Percentiles rank a stretch among this genome's conserved stretches.
Evolutionary conservation across 1,139 yeast genomes (phyloP).

Genomic region (Geotrichum reessii): DNA sequence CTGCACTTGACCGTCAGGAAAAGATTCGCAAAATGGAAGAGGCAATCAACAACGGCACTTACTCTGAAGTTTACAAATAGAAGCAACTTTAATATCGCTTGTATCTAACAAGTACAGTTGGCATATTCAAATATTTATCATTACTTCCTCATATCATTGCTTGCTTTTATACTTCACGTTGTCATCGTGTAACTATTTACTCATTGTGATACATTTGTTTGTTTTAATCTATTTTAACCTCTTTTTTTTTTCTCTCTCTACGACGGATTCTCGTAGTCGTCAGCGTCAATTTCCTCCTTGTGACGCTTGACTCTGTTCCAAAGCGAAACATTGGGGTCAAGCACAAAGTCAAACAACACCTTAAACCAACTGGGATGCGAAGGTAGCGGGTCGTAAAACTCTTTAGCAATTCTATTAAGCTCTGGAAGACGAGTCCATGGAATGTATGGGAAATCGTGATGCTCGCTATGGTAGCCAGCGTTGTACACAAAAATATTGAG

Average conservation of each 20-base stretch:
- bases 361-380: slow-evolving; percentile 72
- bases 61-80: slow-evolving; percentile 1
- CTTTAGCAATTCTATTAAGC: slow-evolving; percentile 62
- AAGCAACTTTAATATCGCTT: too few species aligned
- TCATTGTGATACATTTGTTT: not conserved
- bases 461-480: slow-evolving; percentile 91
- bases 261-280: slow-evolving; percentile 20
- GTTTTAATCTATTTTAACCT: not conserved
- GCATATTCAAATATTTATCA: not conserved
- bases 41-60: slow-evolving; percentile 30
- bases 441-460: slow-evolving; percentile 89
- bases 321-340: slow-evolving; percentile 60
- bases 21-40: slow-evolving; percentile 24
- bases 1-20: slow-evolving; percentile 23
- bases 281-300: slow-evolving; percentile 21
- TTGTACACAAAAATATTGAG: slow-evolving; percentile 79
- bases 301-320: slow-evolving; percentile 75
- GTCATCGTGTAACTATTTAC: not conserved
- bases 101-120: not conserved
- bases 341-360: slow-evolving; percentile 66
- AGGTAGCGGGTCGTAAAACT: slow-evolving; percentile 80
- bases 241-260: not conserved
- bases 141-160: not conserved
- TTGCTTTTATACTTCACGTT: not conserved
- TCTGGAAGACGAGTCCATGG: slow-evolving; percentile 81